Evolutionary conservation across 176 grass and related monocot species (phyloP).

Genomic region (Hordeum marinum): DNA sequence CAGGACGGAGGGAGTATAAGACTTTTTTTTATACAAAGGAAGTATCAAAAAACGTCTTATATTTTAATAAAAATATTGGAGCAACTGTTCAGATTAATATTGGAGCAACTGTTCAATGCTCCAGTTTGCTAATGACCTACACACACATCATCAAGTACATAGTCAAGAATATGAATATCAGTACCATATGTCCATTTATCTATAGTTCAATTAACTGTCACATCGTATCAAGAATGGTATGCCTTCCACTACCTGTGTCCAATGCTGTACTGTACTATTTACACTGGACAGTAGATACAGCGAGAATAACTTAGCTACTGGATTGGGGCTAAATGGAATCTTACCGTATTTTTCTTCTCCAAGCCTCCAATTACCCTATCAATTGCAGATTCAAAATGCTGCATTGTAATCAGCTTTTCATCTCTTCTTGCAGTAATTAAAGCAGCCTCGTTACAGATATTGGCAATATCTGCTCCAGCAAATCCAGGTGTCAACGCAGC

Average conservation of each 20-base stretch:
- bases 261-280: background rate
- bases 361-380: slow-evolving; percentile 88
- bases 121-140: slow-evolving; percentile 91
- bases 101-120: slow-evolving; percentile 63
- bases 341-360: slow-evolving; percentile 98
- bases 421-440: slow-evolving; percentile 77
- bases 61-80: too few relatives aligned
- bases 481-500: slow-evolving; percentile 92
- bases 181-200: background rate
- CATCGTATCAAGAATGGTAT: background rate
- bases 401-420: slow-evolving; percentile 55
- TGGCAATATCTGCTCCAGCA: slow-evolving; percentile 92
- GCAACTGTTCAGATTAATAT: too few relatives aligned
- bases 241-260: background rate
- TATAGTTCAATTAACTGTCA: slow-evolving; percentile 2
- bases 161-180: background rate
- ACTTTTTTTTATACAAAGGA: too few relatives aligned
- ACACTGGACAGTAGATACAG: background rate
- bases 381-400: slow-evolving; percentile 89
- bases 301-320: background rate
- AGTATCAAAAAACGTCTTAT: too few relatives aligned
- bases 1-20: too few relatives aligned
- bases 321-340: background rate
- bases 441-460: slow-evolving; percentile 94
- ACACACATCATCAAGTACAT: slow-evolving; percentile 19